These are phyloP conservation scores for Fusarium penzigii DNA, from an alignment of 2,329 filamentous ascomycete species.

Conservation along the genomic window DNA sequence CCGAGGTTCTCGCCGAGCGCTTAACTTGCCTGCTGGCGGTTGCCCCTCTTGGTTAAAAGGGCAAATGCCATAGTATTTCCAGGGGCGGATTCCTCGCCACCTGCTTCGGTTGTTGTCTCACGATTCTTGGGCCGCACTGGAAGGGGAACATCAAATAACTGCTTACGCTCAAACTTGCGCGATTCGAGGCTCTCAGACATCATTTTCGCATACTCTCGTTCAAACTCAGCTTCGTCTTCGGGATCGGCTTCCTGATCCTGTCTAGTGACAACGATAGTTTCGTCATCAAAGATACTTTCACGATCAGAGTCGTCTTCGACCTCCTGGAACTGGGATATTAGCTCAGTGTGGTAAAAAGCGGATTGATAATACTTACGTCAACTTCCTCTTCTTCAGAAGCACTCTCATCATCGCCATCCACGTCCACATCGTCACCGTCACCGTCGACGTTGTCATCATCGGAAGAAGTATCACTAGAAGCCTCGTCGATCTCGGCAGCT, in stretches of 20 bases:
- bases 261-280: slow-evolving; percentile 87
- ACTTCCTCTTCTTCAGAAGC: slow-evolving; percentile 60
- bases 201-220: slow-evolving; percentile 96
- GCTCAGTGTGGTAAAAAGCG: neutral
- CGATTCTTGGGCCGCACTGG: slow-evolving; percentile 76
- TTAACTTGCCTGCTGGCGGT: slow-evolving; percentile 76
- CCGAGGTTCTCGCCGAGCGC: neutral
- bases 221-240: slow-evolving; percentile 94
- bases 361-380: slow-evolving; percentile 45
- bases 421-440: slow-evolving; percentile 57
- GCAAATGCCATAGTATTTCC: slow-evolving; percentile 88
- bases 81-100: slow-evolving; percentile 21
- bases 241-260: slow-evolving; percentile 89
- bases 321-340: slow-evolving; percentile 40
- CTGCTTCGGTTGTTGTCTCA: slow-evolving; percentile 47
- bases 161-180: slow-evolving; percentile 92
- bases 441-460: slow-evolving; percentile 75
- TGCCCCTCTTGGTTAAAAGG: slow-evolving; percentile 91
- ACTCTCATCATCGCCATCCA: slow-evolving; percentile 62
- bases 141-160: slow-evolving; percentile 94
- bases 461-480: slow-evolving; percentile 67
- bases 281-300: slow-evolving; percentile 74
- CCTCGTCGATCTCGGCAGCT: slow-evolving; percentile 69
- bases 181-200: slow-evolving; percentile 97
- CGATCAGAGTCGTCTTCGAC: slow-evolving; percentile 49